Evolutionary conservation across 768 basidiomycete genomes (phyloP).

Genomic region (Pleurotus djamor): DNA sequence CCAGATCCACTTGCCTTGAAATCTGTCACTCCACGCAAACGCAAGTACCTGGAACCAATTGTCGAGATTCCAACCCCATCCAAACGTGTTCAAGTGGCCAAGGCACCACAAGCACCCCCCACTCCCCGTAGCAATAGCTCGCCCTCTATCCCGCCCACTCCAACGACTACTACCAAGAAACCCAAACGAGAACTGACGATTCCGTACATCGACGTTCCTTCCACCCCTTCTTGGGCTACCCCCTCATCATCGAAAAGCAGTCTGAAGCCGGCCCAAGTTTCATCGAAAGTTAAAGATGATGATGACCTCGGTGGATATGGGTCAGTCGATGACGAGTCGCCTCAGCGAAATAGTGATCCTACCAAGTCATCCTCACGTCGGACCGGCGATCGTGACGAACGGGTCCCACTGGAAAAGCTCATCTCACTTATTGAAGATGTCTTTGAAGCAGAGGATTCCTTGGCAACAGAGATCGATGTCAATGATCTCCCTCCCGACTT

Average conservation of each 20-base stretch:
- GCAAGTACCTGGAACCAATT: conserved; percentile 44
- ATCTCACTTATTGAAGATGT: conserved; percentile 77
- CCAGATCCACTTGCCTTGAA: conserved; percentile 55
- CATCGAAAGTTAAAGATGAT: conserved; percentile 24
- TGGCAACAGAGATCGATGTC: conserved; percentile 55
- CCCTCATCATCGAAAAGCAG: conserved; percentile 35
- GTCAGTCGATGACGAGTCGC: conserved; percentile 38
- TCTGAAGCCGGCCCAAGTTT: conserved; percentile 5
- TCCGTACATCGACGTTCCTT: conserved; percentile 45
- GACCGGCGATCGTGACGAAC: conserved; percentile 75
- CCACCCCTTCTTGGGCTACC: conserved; percentile 45
- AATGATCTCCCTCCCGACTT: conserved; percentile 54
- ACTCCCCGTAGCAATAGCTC: conserved; percentile 17
- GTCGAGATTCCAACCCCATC: conserved; percentile 61
- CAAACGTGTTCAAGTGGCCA: conserved; percentile 48
- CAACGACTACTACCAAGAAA: conserved; percentile 20
- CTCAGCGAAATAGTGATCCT: conserved; percentile 29
- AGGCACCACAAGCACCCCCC: conserved; percentile 18
- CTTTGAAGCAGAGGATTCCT: conserved; percentile 75
- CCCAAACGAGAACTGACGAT: conserved; percentile 34
- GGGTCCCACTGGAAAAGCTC: conserved; percentile 78
- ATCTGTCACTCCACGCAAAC: conserved; percentile 62
- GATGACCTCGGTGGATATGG: conserved; percentile 59
- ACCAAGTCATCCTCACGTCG: conserved; percentile 52
- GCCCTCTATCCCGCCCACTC: conserved; percentile 13